Base-by-base conservation (phyloP, 2,329 filamentous ascomycete genomes). In the Alternaria incomplexa region DNA sequence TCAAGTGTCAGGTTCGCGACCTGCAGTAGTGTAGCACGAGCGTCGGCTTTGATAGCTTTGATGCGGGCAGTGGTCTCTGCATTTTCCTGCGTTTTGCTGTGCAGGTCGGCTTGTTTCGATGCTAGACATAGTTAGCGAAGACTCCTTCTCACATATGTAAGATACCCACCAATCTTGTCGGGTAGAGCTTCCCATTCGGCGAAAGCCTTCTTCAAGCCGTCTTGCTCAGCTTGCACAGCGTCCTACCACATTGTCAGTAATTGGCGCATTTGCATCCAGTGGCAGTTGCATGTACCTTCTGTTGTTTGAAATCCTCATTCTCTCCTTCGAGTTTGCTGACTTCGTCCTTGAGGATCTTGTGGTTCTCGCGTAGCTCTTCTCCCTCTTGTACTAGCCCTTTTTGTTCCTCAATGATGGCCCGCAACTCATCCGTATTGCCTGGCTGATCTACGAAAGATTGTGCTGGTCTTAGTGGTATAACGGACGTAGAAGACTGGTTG, bases 361-460 rank as follows among this genome's bases (percentile, higher is more conserved):
- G 57, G 22, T 72, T 47, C 10, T 68, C 57, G 30, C 71, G 68
- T 28, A 88, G 71, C 32, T 70, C 66, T 3, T 55, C 17, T n/a
- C 36, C 60, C 17, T 85, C 83, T 4, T 70, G 73, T 58, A 81
- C 78, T 3, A 84, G 63, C 2, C 80, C 78, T 4, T 67, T 67
- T 22, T 90, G 79, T 7, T 83, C 85, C 15, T 83, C 83, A 62
- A 88, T 83, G 15, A 96, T 77, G 55, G 89, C 85, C 13, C 81
- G 79, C 76, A 91, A 93, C 36, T 83, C 89, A 22, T 87, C 82
- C 5, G 81, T 81, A 74, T 97, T 92, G 7, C 93, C 86, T 4
- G 92, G 90, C 64, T 92, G 89, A 48, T 93, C 89, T 1, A 90
- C 93, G 89, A 96, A 97, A 73, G 87, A 87, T 36, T 77, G 82